These are phyloP conservation scores for Colletotrichum salicis DNA, from an alignment of 2,329 filamentous ascomycete species.

Conservation along the genomic window DNA sequence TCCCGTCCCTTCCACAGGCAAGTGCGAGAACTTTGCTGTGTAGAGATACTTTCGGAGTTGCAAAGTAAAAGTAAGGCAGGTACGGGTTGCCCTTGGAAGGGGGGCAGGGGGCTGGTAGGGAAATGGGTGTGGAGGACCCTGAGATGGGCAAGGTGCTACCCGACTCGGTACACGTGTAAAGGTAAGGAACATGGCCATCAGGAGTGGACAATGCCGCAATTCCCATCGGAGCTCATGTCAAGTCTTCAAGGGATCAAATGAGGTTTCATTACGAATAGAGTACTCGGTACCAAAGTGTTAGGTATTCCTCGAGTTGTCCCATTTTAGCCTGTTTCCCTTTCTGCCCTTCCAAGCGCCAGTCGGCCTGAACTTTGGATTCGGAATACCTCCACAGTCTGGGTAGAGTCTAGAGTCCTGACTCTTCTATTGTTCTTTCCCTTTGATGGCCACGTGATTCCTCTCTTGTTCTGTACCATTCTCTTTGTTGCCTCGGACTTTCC, in stretches of 20 bases:
- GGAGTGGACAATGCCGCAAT: not conserved
- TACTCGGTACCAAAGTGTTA: not conserved
- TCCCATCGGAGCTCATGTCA: not conserved
- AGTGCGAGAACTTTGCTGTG: not conserved
- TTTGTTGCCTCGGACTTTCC: not conserved
- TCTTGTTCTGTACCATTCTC: not conserved
- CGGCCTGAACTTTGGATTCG: not conserved
- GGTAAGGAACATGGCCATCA: not conserved
- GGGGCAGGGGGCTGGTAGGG: not conserved
- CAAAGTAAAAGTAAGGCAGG: not conserved
- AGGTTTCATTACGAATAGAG: too few relatives aligned
- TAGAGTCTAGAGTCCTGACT: too few relatives aligned
- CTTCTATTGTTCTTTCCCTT: not conserved
- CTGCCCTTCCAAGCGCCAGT: not conserved
- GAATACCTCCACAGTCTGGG: not conserved
- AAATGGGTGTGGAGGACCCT: constrained; percentile 24
- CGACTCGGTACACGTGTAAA: constrained; percentile 19
- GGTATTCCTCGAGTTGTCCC: constrained; percentile 9
- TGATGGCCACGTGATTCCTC: not conserved
- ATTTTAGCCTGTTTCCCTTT: not conserved
- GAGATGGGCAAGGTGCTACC: constrained; percentile 9
- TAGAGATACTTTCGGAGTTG: constrained; percentile 1
- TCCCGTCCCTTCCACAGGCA: constrained; percentile 12
- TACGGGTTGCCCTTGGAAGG: constrained; percentile 5
- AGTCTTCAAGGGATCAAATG: not conserved